Base-by-base conservation (phyloP, 305 asterid genomes). In the Fraxinus sp. region DNA sequence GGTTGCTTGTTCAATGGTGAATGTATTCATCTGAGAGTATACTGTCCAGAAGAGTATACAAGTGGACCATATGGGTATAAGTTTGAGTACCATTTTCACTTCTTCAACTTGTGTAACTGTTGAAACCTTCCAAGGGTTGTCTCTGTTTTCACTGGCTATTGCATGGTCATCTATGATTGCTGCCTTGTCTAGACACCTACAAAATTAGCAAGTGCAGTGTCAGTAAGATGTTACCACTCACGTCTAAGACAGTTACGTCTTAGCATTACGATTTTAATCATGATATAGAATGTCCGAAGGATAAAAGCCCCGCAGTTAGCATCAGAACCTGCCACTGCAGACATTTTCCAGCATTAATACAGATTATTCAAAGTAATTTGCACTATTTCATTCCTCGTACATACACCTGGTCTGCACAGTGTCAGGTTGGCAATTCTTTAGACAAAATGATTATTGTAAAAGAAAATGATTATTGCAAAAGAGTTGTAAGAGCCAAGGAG, bases 51-150 rank as follows among this genome's bases (percentile, higher is more conserved):
- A 92, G 36, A 92, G 95, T 26, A 95, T 95, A 87, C 92, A 89
- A 0, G 97, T 91, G 1, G 95, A 91, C 98, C 98, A 95, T 79
- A 95, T 92, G n/a, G 99, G 99, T 68, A 95, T 87, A 52, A 95
- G 94, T 90, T 86, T 91, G 20, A 89, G 66, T 18, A 95, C 95
- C 94, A 93, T 89, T 76, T 95, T 95, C 81, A 95, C 97, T 86
- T 95, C 97, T 86, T 93, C 99, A 0, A 94, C 97, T 80, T 93
- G 91, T 0, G 94, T 90, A 0, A 95, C 94, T 0, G 97, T 91
- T 4, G 97, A 89, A 44, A 82, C 88, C 41, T 55, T 74, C 87
- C 84, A 81, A 2, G 59, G 55, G 16, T 74, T 76, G 72, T 44
- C 78, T 28, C 78, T 73, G 24, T 77, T 59, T 62, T 70, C 82